Evolutionary conservation across 352 stramenopile genomes (phyloP).

Genomic region (Pythium insidiosum): DNA sequence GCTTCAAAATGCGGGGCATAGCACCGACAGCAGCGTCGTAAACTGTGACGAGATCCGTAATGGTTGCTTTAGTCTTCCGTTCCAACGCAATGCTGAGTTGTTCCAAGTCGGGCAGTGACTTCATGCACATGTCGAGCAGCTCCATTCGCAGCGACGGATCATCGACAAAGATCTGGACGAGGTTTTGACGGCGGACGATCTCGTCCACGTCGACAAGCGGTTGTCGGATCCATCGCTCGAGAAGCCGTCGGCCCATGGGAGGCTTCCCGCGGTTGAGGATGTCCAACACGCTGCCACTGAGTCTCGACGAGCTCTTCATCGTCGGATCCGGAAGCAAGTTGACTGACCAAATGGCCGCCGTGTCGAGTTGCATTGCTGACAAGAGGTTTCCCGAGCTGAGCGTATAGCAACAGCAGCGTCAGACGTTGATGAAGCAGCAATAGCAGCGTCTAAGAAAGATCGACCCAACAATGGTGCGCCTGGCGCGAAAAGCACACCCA

Average conservation of each 20-base stretch:
- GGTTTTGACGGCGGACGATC: constrained; percentile 87
- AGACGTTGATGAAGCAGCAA: no score
- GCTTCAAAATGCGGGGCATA: constrained; percentile 53
- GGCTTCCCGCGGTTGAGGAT: constrained; percentile 95
- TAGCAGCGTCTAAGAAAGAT: no score
- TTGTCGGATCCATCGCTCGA: constrained; percentile 96
- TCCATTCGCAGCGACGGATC: constrained; percentile 80
- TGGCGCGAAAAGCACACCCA: no score
- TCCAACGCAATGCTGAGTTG: constrained; percentile 58
- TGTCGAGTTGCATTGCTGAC: constrained; percentile 90
- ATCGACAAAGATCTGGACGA: constrained; percentile 91
- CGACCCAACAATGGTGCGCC: no score
- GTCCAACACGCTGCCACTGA: constrained; percentile 85
- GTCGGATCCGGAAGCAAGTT: constrained; percentile 86
- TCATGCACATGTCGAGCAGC: constrained; percentile 86
- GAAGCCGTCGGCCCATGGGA: constrained; percentile 85
- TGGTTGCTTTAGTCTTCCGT: constrained; percentile 63
- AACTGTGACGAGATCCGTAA: constrained; percentile 71
- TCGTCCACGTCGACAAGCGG: constrained; percentile 85
- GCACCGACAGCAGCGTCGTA: constrained; percentile 70
- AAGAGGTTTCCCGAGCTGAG: constrained; percentile 53
- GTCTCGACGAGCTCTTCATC: constrained; percentile 22
- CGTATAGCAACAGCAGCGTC: constrained; percentile 70
- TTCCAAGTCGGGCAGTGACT: constrained; percentile 69
- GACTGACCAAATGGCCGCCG: constrained; percentile 85